Base-by-base conservation (phyloP, 1,284 basidiomycete species). In the Xerocomus nothofagi region DNA sequence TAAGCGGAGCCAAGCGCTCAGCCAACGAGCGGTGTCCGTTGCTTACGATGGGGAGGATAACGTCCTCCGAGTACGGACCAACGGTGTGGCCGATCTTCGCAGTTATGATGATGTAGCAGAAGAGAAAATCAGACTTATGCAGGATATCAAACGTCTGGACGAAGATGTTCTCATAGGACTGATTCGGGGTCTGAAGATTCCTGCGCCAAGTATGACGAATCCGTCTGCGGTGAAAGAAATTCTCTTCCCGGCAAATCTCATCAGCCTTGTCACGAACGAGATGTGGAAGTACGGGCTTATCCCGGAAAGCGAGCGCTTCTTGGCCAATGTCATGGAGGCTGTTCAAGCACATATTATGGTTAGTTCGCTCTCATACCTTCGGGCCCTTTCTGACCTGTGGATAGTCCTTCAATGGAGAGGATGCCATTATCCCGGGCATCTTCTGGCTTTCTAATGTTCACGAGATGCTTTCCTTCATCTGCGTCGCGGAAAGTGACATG, bases 381-480 rank as follows among this genome's bases (percentile, higher is more conserved):
- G 17, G 18, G 38, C n/a, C 26, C 11, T 27, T 54, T 57, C 49
- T 51, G 21, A 54, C 51, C 42, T 23, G 39, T 50, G 44, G 46
- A 38, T 53, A 91, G 89, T 89, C 86, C 2, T 98, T 95, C 77
- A 82, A 82, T 32, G 88, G 93, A 54, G 97, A 99, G 68, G 97
- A 99, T 48, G 88, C 93, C 14, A 93, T 99, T 55, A 77, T 96
- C 36, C 97, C 97, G 1, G 97, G 97, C 38, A 91, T 99, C 59
- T 99, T 94, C 77, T 99, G 97, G 97, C 78, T 99, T 15, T 98
- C 96, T 29, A 99, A 99, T 64, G 95, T 99, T n/a, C 97, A 99
- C 70, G 97, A 99, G 70, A 93, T 99, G 80, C 79, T 99, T 23
- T 99, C 97, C 9, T 99, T 99, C 72, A 96, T 99, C 61, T 98